Evolutionary conservation across 139 green algal species (phyloP).

Genomic region (Astrephomene gubernaculifera): DNA sequence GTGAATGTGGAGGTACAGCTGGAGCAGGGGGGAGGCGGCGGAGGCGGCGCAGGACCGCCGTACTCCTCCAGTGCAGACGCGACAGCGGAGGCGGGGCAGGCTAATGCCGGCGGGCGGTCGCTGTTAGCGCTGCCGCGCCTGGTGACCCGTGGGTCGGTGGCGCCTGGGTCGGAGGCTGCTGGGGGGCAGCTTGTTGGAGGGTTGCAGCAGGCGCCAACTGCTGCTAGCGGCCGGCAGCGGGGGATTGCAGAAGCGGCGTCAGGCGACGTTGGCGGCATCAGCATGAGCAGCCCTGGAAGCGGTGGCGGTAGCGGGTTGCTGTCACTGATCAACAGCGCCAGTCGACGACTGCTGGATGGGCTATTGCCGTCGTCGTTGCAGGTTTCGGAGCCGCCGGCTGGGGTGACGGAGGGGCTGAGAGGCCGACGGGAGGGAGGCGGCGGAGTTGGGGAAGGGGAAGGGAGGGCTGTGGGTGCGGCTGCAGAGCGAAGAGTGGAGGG

Average conservation of each 20-base stretch:
- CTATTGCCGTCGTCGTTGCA: background rate
- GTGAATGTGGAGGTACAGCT: conserved; percentile 5
- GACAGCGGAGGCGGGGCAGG: no score
- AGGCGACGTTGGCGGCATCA: background rate
- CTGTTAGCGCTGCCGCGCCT: no score
- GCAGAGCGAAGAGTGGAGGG: background rate
- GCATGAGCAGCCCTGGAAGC: background rate
- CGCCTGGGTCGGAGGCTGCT: no score
- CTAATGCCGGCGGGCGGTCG: no score
- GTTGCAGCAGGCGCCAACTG: no score
- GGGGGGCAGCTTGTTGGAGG: no score
- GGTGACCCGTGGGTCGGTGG: no score
- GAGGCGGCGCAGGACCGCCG: no score
- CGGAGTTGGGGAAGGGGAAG: background rate
- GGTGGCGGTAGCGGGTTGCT: conserved; percentile 25
- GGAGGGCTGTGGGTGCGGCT: background rate
- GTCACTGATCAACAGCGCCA: conserved; percentile 42
- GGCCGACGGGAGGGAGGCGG: background rate
- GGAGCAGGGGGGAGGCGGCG: no score
- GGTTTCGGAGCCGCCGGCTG: background rate
- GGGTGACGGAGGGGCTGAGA: no score
- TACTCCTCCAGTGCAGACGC: no score
- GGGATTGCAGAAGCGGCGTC: background rate
- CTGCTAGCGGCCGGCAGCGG: no score
- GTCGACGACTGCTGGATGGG: conserved; percentile 9